Percentiles rank a stretch among this genome's conserved stretches.
These are phyloP conservation scores for Chlamydomonas sphaeroides DNA, from an alignment of 139 green algal genomes.

Conservation along the genomic window DNA sequence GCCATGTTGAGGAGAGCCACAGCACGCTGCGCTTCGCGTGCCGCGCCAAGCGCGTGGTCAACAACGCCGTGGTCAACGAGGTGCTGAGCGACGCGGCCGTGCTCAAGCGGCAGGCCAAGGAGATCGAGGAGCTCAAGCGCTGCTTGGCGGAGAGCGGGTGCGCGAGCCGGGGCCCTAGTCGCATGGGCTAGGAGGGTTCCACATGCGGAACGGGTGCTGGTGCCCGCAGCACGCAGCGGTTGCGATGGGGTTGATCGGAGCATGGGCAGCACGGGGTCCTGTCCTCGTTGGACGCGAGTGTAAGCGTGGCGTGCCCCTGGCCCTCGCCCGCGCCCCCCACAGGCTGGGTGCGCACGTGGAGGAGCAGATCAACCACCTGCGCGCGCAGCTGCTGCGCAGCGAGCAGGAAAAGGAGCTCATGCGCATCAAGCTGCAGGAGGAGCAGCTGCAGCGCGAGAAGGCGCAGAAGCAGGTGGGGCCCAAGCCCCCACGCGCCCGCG, in stretches of 20 bases:
- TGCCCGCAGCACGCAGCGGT: no score
- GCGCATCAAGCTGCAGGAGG: slow-evolving; percentile 77
- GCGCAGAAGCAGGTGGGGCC: slow-evolving; percentile 48
- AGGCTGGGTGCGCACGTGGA: slow-evolving; percentile 65
- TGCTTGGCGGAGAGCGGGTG: slow-evolving; percentile 59
- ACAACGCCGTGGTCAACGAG: slow-evolving; percentile 90
- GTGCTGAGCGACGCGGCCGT: slow-evolving; percentile 83
- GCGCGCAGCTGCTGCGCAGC: slow-evolving; percentile 76
- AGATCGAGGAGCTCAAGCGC: slow-evolving; percentile 83
- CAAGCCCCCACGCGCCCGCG: no score
- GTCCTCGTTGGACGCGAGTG: no score
- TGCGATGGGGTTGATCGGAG: no score
- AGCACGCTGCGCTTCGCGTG: slow-evolving; percentile 82
- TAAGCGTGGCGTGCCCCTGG: background rate
- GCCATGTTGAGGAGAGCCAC: slow-evolving; percentile 90
- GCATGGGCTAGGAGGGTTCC: no score
- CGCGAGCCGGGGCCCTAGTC: no score
- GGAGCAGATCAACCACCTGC: slow-evolving; percentile 71
- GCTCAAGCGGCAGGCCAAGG: slow-evolving; percentile 92
- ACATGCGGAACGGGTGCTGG: no score
- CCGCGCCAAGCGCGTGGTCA: slow-evolving; percentile 94
- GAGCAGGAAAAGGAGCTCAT: slow-evolving; percentile 90
- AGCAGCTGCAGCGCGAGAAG: slow-evolving; percentile 81
- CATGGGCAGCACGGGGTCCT: no score
- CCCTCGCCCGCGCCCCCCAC: no score